A percentile compares a stretch with the other conserved stretches of the same genome.
Conservation (phyloP, 2,329 filamentous ascomycete species). For the Leptographium lundbergii region DNA sequence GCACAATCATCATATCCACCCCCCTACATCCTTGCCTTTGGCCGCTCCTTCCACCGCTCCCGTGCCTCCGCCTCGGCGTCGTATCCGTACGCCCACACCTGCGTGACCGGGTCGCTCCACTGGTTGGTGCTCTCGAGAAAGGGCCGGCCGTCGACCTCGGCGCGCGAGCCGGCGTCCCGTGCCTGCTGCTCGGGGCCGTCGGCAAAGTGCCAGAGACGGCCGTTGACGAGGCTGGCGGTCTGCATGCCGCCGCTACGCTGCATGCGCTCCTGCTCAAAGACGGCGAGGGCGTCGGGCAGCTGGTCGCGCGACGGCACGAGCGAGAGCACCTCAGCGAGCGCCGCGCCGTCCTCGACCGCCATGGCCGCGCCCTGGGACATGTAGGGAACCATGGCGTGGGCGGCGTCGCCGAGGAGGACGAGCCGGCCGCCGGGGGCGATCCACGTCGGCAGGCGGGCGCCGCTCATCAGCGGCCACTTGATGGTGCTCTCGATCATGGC, state of each 20-base stretch:
- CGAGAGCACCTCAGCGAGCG: conserved; percentile 25
- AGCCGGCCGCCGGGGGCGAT: conserved; percentile 26
- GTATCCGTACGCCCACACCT: conserved; percentile 35
- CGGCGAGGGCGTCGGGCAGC: conserved; percentile 18
- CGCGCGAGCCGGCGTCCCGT: conserved; percentile 26
- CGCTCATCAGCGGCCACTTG: conserved; percentile 23
- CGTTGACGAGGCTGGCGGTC: conserved; percentile 31
- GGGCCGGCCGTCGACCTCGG: conserved; percentile 24
- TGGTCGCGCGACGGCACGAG: conserved; percentile 16
- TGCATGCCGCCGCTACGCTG: conserved; percentile 25
- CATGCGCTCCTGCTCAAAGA: conserved; percentile 25
- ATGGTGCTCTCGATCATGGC: neutral
- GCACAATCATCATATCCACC: too few species aligned
- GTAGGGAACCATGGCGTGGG: conserved; percentile 36
- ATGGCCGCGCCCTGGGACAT: conserved; percentile 32
- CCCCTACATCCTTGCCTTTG: neutral
- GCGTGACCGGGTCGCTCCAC: conserved; percentile 33
- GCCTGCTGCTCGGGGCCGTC: conserved; percentile 29
- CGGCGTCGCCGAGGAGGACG: conserved; percentile 34
- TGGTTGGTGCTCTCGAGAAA: conserved; percentile 31
- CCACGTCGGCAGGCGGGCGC: conserved; percentile 30
- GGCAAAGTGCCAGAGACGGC: conserved; percentile 31
- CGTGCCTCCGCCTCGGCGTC: conserved; percentile 22
- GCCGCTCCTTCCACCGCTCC: neutral
- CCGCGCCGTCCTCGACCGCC: conserved; percentile 36